Percentiles rank a stretch among this genome's conserved stretches.
These are phyloP conservation scores for Ilex aquifolium DNA, from an alignment of 257 asterid genomes.

Conservation along the genomic window DNA sequence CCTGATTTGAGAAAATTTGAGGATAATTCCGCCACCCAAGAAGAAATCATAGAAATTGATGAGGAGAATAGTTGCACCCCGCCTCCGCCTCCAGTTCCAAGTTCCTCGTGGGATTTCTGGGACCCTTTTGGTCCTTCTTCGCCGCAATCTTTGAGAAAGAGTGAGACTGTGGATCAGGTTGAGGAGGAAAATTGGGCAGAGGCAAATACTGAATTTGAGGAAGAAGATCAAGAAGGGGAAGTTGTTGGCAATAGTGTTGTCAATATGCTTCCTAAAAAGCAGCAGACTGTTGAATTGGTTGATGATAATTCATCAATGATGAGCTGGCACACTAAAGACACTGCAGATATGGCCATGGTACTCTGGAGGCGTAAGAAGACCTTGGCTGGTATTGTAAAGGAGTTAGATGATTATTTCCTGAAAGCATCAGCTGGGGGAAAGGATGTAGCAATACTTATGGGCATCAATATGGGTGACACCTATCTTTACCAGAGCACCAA, in stretches of 20 bases:
- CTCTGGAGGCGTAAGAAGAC: slow-evolving; percentile 53
- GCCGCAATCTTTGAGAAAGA: slow-evolving; percentile 19
- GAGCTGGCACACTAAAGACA: slow-evolving; percentile 52
- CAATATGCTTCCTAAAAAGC: slow-evolving; percentile 19
- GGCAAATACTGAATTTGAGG: slow-evolving; percentile 48
- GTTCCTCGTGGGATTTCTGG: slow-evolving; percentile 64
- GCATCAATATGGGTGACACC: slow-evolving; percentile 46
- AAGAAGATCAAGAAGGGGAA: slow-evolving; percentile 31
- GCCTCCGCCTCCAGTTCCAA: slow-evolving; percentile 50
- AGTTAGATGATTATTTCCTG: slow-evolving; percentile 69
- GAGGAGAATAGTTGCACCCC: slow-evolving; percentile 43
- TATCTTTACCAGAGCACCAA: slow-evolving; percentile 36
- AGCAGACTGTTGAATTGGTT: slow-evolving; percentile 23
- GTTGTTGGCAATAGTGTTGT: slow-evolving; percentile 18
- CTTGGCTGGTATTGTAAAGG: slow-evolving; percentile 47
- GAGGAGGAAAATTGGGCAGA: slow-evolving; percentile 76
- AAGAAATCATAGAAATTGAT: slow-evolving; percentile 41
- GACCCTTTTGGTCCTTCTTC: slow-evolving; percentile 46
- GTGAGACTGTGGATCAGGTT: slow-evolving; percentile 28
- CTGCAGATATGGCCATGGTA: slow-evolving; percentile 64
- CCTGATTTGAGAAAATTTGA: slow-evolving; percentile 43
- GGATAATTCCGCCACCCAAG: slow-evolving; percentile 23
- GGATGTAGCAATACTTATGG: slow-evolving; percentile 65
- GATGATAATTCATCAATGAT: slow-evolving; percentile 46
- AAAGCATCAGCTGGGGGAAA: slow-evolving; percentile 63